Conservation (phyloP, 108 stramenopile species). For the Hondaea fermentalgiana region DNA sequence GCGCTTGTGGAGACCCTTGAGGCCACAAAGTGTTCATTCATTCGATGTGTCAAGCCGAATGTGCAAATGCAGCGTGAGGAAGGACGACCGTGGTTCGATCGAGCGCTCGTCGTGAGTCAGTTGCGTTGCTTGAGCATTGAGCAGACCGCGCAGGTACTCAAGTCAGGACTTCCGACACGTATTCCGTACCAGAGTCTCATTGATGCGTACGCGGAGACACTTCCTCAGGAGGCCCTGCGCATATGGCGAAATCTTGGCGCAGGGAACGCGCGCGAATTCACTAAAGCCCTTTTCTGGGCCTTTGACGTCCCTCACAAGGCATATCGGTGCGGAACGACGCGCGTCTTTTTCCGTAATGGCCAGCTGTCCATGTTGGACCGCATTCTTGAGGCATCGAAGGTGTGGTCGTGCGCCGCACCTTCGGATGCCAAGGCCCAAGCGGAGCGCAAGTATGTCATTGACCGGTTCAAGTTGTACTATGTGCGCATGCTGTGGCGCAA, state of each 20-base stretch:
- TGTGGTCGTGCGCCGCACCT: background rate
- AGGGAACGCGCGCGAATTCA: background rate
- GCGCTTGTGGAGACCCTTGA: constrained; percentile 16
- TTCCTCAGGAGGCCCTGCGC: background rate
- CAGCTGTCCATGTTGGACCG: background rate
- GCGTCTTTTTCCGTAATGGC: background rate
- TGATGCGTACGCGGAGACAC: background rate
- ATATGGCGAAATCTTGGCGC: background rate
- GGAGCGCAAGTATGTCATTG: background rate
- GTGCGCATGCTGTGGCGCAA: background rate
- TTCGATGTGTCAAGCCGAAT: constrained; percentile 35
- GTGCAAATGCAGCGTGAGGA: background rate
- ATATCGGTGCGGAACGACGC: background rate
- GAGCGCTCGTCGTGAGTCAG: constrained; percentile 16
- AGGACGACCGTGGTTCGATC: constrained; percentile 11
- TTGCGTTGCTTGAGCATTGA: constrained; percentile 11
- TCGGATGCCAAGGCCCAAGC: background rate
- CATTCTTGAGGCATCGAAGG: background rate
- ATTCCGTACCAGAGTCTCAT: background rate
- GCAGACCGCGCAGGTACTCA: background rate
- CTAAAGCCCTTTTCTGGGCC: background rate
- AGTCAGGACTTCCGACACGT: background rate
- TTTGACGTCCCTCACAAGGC: constrained; percentile 5
- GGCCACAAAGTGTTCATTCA: constrained; percentile 11
- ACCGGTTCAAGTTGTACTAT: constrained; percentile 1